Evolutionary conservation across 805 yeast genomes (phyloP).

Genomic region (Pichia occidentalis): DNA sequence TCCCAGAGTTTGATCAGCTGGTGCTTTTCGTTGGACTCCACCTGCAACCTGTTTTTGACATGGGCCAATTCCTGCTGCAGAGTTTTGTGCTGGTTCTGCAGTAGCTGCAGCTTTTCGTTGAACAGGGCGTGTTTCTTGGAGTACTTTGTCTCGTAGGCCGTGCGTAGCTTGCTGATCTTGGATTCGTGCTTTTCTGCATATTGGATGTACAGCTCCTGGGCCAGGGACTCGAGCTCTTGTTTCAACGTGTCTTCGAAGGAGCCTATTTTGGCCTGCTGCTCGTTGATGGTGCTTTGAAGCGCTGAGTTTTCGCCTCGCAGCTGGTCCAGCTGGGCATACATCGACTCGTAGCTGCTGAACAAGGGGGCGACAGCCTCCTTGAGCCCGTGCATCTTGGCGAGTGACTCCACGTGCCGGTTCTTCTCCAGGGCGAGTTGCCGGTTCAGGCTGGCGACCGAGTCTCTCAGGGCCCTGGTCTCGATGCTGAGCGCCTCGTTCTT

Average conservation of each 20-base stretch:
- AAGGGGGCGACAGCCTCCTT: slow-evolving; percentile 3
- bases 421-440: slow-evolving; percentile 8
- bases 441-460: slow-evolving; percentile 2
- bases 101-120: slow-evolving; percentile 18
- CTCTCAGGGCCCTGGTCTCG: slow-evolving; percentile 5
- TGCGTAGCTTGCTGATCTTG: slow-evolving; percentile 56
- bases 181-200: slow-evolving; percentile 73
- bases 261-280: slow-evolving; percentile 21
- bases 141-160: slow-evolving; percentile 52
- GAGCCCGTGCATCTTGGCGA: slow-evolving; percentile 1
- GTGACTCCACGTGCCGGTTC: slow-evolving; percentile 2
- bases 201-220: slow-evolving; percentile 64
- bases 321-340: not conserved
- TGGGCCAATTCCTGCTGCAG: slow-evolving; percentile 48
- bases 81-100: slow-evolving; percentile 18
- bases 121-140: slow-evolving; percentile 33
- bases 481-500: slow-evolving; percentile 3
- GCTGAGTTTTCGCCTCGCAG: slow-evolving; percentile 2
- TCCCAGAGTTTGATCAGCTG: slow-evolving; percentile 46
- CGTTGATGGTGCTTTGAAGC: slow-evolving; percentile 1
- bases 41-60: slow-evolving; percentile 39
- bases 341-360: not conserved
- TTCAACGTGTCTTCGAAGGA: slow-evolving; percentile 45
- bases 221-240: slow-evolving; percentile 51
- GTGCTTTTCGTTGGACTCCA: slow-evolving; percentile 52